These are phyloP conservation scores for Crithidia bombi DNA, from an alignment of 208 protist species.

Conservation along the genomic window DNA sequence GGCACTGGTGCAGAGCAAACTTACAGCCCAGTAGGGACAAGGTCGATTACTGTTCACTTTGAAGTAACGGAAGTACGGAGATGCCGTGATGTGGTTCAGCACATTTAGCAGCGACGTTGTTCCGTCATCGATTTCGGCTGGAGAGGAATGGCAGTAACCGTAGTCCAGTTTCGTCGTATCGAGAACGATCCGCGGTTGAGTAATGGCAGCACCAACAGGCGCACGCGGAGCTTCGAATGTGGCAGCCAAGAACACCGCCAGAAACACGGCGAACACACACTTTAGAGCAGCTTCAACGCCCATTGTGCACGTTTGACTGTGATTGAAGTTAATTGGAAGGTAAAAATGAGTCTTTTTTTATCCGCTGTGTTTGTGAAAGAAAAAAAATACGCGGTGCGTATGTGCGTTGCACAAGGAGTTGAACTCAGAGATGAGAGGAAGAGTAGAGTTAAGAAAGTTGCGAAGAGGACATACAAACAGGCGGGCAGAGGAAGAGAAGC, in stretches of 20 bases:
- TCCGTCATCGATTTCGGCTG: slow-evolving; percentile 47
- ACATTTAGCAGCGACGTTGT: slow-evolving; percentile 48
- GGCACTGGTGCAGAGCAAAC: slow-evolving; percentile 71
- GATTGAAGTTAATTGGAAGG: too few relatives aligned
- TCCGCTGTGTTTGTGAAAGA: background rate
- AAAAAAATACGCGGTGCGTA: background rate
- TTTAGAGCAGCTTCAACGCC: slow-evolving; percentile 8
- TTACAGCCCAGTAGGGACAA: slow-evolving; percentile 90
- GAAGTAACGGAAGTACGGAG: slow-evolving; percentile 90
- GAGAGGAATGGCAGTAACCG: slow-evolving; percentile 69
- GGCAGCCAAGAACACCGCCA: slow-evolving; percentile 21
- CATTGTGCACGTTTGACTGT: slow-evolving; percentile 4
- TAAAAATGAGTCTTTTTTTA: slow-evolving; percentile 1
- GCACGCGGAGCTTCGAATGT: slow-evolving; percentile 13
- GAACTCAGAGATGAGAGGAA: background rate
- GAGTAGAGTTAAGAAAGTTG: background rate
- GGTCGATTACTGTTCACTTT: slow-evolving; percentile 83
- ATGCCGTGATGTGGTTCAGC: slow-evolving; percentile 74
- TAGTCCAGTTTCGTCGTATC: slow-evolving; percentile 43
- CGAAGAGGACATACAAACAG: too few relatives aligned
- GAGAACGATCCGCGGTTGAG: slow-evolving; percentile 19
- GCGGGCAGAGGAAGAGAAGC: too few relatives aligned
- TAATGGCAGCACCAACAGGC: background rate
- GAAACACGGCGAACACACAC: slow-evolving; percentile 13
- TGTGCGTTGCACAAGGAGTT: background rate